Base-by-base conservation (phyloP, 768 basidiomycete genomes). In the Arthromyces matolae region DNA sequence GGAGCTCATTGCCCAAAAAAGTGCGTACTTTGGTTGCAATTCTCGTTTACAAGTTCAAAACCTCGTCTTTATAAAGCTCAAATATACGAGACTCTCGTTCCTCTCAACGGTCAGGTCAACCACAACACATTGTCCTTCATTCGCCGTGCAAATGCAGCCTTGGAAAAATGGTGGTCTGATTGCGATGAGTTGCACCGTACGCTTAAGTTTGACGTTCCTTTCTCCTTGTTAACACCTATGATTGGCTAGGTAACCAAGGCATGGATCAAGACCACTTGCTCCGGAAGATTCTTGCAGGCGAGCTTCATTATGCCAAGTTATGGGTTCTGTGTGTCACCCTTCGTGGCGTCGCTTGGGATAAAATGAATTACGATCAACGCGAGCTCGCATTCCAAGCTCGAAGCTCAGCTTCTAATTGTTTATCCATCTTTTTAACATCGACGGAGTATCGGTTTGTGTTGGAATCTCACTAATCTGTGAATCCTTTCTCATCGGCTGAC, bases 361-460 rank as follows among this genome's bases (percentile, higher is more conserved):
- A 93, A 67, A 91, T 96, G 86, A 83, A 91, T 3, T 91, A 89
- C 51, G 93, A 96, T 64, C 93, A 95, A 61, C 84, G 92, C 31
- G 93, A 95, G 64, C 76, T 95, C 37, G 93, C 93, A 3, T 94
- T 95, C 72, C 89, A 94, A 60, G 93, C 93, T 22, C 95, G 93
- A 69, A 91, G 94, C 59, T 88, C 93, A 0, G 93, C 93, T 4
- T 82, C 86, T 28, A 83, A 83, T 54, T 93, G 91, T 62, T 69
- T 97, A 34, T 78, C 85, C 37, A 86, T 89, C 42, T 93, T 94
- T 68, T 72, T 95, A 54, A 81, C 80, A 46, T 89, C 88, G 16
- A 74, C 80, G 4, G 85, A 88, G 37, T 90, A 91, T 58, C 78
- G 90, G 89, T 89, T 58, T 31, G 89, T 89, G 55, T 25, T 77